Base-by-base conservation (phyloP, 441 rosid genomes). In the Francoa sonchifolia region DNA sequence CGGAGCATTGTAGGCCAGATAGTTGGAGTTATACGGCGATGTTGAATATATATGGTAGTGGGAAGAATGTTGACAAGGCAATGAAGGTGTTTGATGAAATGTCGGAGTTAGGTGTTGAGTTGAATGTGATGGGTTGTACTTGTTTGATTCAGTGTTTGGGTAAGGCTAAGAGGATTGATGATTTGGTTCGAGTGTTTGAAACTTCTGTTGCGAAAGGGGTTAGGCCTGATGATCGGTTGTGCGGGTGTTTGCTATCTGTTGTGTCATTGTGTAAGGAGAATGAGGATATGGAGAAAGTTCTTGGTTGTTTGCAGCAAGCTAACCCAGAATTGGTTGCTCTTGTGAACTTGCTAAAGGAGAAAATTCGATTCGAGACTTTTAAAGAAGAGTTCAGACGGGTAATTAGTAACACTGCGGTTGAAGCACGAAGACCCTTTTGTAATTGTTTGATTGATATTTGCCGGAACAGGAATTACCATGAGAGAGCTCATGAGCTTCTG, bases 361-460 rank as follows among this genome's bases (percentile, higher is more conserved):
- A 55, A 6, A 58, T 50, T 1, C 53, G 61, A 40, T 69, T 79
- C 15, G 83, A 73, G 48, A 62, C 53, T 0, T 34, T 81, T 0
- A 73, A 77, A 47, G 78, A 70, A 43, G 82, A 79, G 71, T 89
- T 84, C 38, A 77, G 55, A 61, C 33, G 47, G 47, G 57, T 84
- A 33, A 70, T 79, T 33, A 60, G 73, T 14, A 59, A 61, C 57
- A 66, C 84, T 1, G 55, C 59, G 39, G 78, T 70, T 4, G 92
- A 79, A 29, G 74, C 94, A 22, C 67, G 95, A 59, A 74, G 86
- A 49, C 94, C 95, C 9, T 74, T 81, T 54, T 81, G 94, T 47
- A 89, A 84, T 57, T 88, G 95, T 66, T 72, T 88, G 66, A 81
- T 88, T 12, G 97, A 88, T 56, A 72, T 81, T 44, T 84, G 88